Percentiles rank a stretch among this genome's conserved stretches.
Conservation (phyloP, 495 filamentous ascomycete species). For the Penicillium fimorum region DNA sequence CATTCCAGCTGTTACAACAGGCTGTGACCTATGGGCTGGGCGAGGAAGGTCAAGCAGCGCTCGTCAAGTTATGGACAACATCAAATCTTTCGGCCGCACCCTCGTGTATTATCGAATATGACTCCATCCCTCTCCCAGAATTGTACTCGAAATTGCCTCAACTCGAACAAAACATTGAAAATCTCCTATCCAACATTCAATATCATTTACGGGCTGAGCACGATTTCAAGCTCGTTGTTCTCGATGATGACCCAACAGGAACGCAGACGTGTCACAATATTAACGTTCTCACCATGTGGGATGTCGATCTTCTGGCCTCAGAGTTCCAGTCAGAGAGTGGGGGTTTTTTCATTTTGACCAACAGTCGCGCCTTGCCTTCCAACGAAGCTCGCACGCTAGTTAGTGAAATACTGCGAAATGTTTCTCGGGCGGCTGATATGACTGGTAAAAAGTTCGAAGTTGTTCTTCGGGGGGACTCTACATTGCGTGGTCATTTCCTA, state of each 20-base stretch:
- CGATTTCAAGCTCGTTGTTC: conserved; percentile 1
- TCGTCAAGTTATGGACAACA: conserved; percentile 11
- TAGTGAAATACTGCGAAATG: conserved; percentile 1
- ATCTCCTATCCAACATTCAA: not conserved
- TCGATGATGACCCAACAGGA: conserved; percentile 3
- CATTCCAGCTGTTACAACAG: conserved; percentile 10
- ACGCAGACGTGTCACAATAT: conserved; percentile 3
- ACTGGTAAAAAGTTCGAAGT: conserved; percentile 1
- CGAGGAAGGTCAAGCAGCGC: conserved; percentile 5
- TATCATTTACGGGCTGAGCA: not conserved
- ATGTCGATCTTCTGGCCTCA: not conserved
- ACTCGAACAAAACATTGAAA: not conserved
- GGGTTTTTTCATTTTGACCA: conserved; percentile 3
- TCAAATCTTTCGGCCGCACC: not conserved
- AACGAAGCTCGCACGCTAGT: not conserved
- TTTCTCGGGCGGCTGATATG: not conserved
- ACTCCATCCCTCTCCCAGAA: not conserved
- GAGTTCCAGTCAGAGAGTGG: not conserved
- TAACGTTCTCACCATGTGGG: conserved; percentile 4
- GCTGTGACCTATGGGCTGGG: conserved; percentile 10
- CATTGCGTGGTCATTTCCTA: conserved; percentile 4
- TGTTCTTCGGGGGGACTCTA: conserved; percentile 1
- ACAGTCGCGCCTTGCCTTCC: conserved; percentile 1
- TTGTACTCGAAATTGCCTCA: not conserved
- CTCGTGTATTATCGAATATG: conserved; percentile 1